These are phyloP conservation scores for Nymphaea colorata DNA, from an alignment of 164 flowering plant species.

Conservation along the genomic window DNA sequence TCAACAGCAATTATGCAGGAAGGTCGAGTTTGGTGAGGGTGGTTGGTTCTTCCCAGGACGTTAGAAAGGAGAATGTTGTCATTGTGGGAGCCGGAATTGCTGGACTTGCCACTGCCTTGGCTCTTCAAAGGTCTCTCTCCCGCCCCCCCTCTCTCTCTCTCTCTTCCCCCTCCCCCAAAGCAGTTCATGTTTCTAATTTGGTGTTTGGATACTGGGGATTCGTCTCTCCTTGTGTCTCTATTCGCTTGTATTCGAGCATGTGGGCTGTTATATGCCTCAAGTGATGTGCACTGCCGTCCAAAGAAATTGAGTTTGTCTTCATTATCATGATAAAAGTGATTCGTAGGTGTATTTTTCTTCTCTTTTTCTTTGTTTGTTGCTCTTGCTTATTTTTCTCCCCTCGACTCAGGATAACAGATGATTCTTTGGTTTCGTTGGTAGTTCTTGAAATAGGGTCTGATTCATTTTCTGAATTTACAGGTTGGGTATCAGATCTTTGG, in stretches of 20 bases:
- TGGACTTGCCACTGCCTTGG: conserved; percentile 76
- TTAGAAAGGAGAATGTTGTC: conserved; percentile 43
- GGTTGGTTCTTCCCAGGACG: conserved; percentile 4
- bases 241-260: too few species aligned
- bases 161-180: neutral
- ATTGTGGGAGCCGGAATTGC: conserved; percentile 84
- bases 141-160: neutral
- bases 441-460: neutral
- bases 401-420: too few species aligned
- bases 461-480: conserved; percentile 16
- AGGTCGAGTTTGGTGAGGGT: neutral
- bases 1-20: neutral
- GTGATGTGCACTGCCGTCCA: too few species aligned
- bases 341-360: too few species aligned
- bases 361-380: too few species aligned
- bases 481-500: conserved; percentile 62
- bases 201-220: neutral
- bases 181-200: neutral
- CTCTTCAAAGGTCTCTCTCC: conserved; percentile 49
- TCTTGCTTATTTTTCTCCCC: too few species aligned
- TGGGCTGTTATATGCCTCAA: too few species aligned
- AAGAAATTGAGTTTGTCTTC: too few species aligned
- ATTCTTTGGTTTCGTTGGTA: neutral
- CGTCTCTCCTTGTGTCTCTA: too few species aligned
- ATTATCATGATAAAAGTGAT: too few species aligned